Percentiles rank a stretch among this genome's conserved stretches.
Conservation (phyloP, 164 flowering plant species). For the Kingdonia uniflora region DNA sequence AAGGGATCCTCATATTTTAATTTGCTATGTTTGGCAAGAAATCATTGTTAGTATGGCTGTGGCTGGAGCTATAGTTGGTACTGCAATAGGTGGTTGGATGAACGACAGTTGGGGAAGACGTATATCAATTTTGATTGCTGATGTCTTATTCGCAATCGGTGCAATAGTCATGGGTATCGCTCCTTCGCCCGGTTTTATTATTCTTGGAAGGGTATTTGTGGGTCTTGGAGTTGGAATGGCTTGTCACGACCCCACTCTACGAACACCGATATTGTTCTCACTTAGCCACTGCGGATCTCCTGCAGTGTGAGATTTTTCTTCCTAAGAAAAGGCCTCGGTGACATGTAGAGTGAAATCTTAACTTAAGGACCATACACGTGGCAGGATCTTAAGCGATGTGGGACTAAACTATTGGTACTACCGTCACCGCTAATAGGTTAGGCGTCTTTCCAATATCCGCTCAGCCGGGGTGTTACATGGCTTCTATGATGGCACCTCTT, state of each 20-base stretch:
- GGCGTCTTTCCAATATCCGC: no score
- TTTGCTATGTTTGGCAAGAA: slow-evolving; percentile 24
- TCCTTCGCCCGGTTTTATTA: slow-evolving; percentile 32
- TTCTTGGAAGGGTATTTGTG: slow-evolving; percentile 42
- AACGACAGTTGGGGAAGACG: slow-evolving; percentile 41
- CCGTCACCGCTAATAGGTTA: no score
- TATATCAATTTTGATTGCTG: slow-evolving; percentile 33
- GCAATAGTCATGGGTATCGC: slow-evolving; percentile 56
- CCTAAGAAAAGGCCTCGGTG: no score
- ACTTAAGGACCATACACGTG: no score
- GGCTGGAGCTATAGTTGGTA: slow-evolving; percentile 63
- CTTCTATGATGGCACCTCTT: slow-evolving; percentile 58
- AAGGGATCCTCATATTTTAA: background rate
- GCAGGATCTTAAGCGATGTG: no score
- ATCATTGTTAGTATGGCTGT: slow-evolving; percentile 62
- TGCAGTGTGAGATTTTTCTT: no score
- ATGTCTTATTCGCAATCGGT: slow-evolving; percentile 52
- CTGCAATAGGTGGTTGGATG: slow-evolving; percentile 56
- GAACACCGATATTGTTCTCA: no score
- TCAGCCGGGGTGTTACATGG: no score
- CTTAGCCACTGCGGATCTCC: no score
- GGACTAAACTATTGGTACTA: no score
- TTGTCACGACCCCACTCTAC: no score
- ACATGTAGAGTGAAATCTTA: no score
- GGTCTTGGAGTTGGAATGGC: slow-evolving; percentile 71